A percentile compares a stretch with the other conserved stretches of the same genome.
Conservation (phyloP, 495 filamentous ascomycete species). For the Talaromyces stipitatus region DNA sequence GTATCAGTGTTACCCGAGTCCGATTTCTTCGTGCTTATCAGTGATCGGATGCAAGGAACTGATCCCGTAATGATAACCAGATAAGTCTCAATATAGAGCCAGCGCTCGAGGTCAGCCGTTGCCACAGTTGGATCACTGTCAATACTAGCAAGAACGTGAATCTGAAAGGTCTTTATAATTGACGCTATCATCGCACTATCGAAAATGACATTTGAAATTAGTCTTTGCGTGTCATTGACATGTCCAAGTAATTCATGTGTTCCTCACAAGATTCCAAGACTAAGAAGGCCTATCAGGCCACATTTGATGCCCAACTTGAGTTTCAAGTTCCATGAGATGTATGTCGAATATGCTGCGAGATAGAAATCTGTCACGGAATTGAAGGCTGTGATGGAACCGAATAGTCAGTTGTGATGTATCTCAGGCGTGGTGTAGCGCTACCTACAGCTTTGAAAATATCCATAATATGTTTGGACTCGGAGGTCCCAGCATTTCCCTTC, state of each 20-base stretch:
- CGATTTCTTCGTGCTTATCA: slow-evolving; percentile 2
- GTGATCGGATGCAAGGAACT: slow-evolving; percentile 20
- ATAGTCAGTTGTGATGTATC: not conserved
- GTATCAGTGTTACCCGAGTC: not conserved
- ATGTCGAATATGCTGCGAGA: slow-evolving; percentile 39
- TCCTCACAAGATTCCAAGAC: slow-evolving; percentile 38
- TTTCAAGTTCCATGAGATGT: slow-evolving; percentile 38
- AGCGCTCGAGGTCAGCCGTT: slow-evolving; percentile 19
- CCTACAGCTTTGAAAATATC: slow-evolving; percentile 33
- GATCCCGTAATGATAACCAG: slow-evolving; percentile 27
- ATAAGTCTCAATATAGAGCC: slow-evolving; percentile 24
- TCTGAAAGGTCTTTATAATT: slow-evolving; percentile 23
- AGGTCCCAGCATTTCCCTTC: slow-evolving; percentile 22
- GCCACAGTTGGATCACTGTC: slow-evolving; percentile 18
- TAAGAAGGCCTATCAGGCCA: slow-evolving; percentile 33
- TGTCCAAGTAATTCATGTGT: not conserved
- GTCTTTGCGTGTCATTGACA: not conserved
- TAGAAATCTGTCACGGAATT: slow-evolving; percentile 40
- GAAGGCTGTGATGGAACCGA: slow-evolving; percentile 21
- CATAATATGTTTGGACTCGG: slow-evolving; percentile 29
- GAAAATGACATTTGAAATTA: not conserved
- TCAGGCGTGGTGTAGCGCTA: not conserved
- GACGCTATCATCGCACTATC: slow-evolving; percentile 24
- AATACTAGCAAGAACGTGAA: slow-evolving; percentile 16
- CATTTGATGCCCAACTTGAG: slow-evolving; percentile 36